A percentile compares a stretch with the other conserved stretches of the same genome.
These are phyloP conservation scores for Ogataea ganodermae DNA, from an alignment of 805 yeast species.

Conservation along the genomic window DNA sequence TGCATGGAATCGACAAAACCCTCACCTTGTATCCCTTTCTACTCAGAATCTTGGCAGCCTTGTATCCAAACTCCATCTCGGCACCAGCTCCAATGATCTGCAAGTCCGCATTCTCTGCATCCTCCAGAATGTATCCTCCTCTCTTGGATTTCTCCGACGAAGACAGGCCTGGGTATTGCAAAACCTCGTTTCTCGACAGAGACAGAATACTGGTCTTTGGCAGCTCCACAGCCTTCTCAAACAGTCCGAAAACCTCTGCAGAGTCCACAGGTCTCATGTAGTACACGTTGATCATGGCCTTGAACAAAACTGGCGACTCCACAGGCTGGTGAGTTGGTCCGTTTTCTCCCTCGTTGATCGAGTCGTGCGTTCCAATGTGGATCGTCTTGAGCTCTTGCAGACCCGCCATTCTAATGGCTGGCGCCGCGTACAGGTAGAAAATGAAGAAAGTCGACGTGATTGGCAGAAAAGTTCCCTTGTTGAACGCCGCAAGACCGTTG, in stretches of 20 bases:
- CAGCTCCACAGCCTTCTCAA: slow-evolving; percentile 62
- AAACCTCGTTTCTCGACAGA: slow-evolving; percentile 81
- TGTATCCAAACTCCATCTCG: slow-evolving; percentile 82
- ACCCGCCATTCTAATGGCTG: slow-evolving; percentile 85
- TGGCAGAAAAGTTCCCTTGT: slow-evolving; percentile 85
- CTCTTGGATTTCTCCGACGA: slow-evolving; percentile 81
- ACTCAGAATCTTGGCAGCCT: slow-evolving; percentile 73
- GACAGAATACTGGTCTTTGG: slow-evolving; percentile 68
- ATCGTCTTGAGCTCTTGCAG: slow-evolving; percentile 78
- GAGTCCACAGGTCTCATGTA: slow-evolving; percentile 96
- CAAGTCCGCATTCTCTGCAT: slow-evolving; percentile 62
- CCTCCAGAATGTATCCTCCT: slow-evolving; percentile 87
- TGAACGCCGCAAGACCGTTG: slow-evolving; percentile 94
- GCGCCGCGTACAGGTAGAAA: slow-evolving; percentile 84
- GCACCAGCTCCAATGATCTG: slow-evolving; percentile 88
- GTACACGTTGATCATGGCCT: slow-evolving; percentile 78
- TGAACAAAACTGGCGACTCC: slow-evolving; percentile 67
- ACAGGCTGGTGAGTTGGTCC: slow-evolving; percentile 95
- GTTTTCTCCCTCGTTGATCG: slow-evolving; percentile 89
- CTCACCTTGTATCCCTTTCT: slow-evolving; percentile 67
- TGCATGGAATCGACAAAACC: slow-evolving; percentile 92
- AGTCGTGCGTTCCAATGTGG: slow-evolving; percentile 90
- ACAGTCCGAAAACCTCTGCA: slow-evolving; percentile 84
- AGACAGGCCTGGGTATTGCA: slow-evolving; percentile 92
- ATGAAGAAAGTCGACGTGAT: slow-evolving; percentile 64